phyloP scores from a whole-genome alignment of 2,329 filamentous ascomycete species.

The Arthrobotrys iridis region DNA sequence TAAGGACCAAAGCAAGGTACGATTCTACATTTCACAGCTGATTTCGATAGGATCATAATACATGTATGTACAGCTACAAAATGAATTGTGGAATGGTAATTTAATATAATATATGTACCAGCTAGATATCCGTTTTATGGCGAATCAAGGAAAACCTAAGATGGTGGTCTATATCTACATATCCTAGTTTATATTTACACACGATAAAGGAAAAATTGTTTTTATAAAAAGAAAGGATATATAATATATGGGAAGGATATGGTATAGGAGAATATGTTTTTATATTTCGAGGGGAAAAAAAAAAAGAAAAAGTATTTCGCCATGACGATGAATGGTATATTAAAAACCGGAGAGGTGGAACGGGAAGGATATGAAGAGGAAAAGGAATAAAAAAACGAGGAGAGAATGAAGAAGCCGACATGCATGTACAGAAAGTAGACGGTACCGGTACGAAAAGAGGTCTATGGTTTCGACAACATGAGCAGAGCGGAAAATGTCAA shows the following conservation, averaged over 20 bases:
- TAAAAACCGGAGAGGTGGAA: too few species aligned
- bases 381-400: background rate
- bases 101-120: background rate
- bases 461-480: background rate
- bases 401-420: background rate
- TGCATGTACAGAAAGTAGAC: background rate
- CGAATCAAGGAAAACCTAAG: too few species aligned
- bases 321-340: conserved; percentile 36
- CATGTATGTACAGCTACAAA: background rate
- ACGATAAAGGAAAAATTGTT: too few species aligned
- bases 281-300: too few species aligned
- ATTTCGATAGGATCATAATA: background rate
- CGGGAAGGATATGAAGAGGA: background rate
- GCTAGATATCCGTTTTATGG: too few species aligned
- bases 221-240: too few species aligned
- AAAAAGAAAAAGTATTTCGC: conserved; percentile 8
- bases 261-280: background rate
- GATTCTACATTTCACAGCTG: background rate
- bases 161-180: too few species aligned
- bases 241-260: background rate
- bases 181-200: too few species aligned
- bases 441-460: background rate
- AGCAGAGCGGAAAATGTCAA: background rate
- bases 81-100: background rate
- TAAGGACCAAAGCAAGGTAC: too few species aligned